Evolutionary conservation across 306 rosid genomes (phyloP), one percentile per base, ranked within the genome.

Genomic region (Morella rubra): DNA sequence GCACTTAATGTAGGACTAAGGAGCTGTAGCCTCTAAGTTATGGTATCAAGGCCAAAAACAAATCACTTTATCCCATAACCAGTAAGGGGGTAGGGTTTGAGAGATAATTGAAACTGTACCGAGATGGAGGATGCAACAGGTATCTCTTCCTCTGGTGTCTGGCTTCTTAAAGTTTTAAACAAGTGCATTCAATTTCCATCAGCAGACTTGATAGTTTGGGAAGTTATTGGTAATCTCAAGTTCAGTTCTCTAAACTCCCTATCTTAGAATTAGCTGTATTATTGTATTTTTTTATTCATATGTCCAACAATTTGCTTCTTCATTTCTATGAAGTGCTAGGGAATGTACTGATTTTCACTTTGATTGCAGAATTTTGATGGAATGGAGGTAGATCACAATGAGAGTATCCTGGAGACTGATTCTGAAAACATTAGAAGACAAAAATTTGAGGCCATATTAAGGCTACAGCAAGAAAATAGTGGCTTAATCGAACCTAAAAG

Each of bases 401-500:
- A 87, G 76, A 64, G 32, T 44, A 41, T 90, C 60, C 91, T 86
- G 79, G 79, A 82, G 69, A 89, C 90, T 44, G 87, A 86, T 74
- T 40, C 72, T 3, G 96, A 90, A 85, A 82, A 84, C 46, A 73
- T 59, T 16, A 82, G 95, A 81, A 86, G 91, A 75, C 77, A 89
- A 50, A 91, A 68, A 60, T 90, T 86, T 84, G 93, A 89, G 74
- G 85, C 90, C 76, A 67, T 83, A 76, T 75, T 87, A 60, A 84
- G 77, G 81, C 75, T 91, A 62, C 96, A 93, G 83, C 81, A 85
- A 81, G 91, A 89, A 74, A 89, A 82, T n/a, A 77, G 81, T 59
- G 98, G 98, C 49, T 24, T 91, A 72, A 82, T 87, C 59, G 93
- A 93, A 77, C 93, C 96, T 44, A 85, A 86, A 83, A 87, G 37